Base-by-base conservation (phyloP, 768 basidiomycete species). In the Galerina marginata region DNA sequence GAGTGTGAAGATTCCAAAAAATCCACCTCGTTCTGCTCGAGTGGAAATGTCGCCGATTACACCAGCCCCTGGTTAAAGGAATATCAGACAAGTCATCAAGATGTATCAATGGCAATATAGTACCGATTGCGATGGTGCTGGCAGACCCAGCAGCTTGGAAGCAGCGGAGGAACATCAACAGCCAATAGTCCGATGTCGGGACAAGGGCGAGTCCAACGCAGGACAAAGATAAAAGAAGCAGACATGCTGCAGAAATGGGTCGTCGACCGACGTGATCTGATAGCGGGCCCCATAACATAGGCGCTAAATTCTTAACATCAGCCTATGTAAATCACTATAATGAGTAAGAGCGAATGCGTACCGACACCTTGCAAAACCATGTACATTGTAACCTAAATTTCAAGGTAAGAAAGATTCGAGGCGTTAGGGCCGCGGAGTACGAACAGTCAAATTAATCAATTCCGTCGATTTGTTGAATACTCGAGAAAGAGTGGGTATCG, bases 91-190 rank as follows among this genome's bases (percentile, higher is more conserved):
- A 43, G 25, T 46, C 16, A 57, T 15, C 20, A 55, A 36, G 46
- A 56, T 54, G 11, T 9, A 6, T 14, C 16, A n/a, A 40, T 23
- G 9, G 37, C 20, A 25, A 20, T 25, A 43, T 44, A 33, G 29
- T 69, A 84, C 91, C 90, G 20, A 93, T 77, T 0, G 91, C 91
- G 60, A 92, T 80, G 0, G 90, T 91, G 58, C 91, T 91, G 0
- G 92, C 90, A 2, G 88, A 91, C 1, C 93, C 92, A 3, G 87
- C 81, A 2, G 90, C 87, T 76, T 95, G 93, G 2, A 94, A 40
- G 61, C 89, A 91, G 25, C 93, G 84, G 15, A 95, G 80, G 15
- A 95, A 64, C 77, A 95, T 81, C 10, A 95, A 76, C 5, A 92
- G 75, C 91, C 91, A 94, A 69, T 91, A 95, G 3, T 81, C 89